phyloP scores from a whole-genome alignment of 2,329 filamentous ascomycete species.

The Ascocoryne sarcoides region DNA sequence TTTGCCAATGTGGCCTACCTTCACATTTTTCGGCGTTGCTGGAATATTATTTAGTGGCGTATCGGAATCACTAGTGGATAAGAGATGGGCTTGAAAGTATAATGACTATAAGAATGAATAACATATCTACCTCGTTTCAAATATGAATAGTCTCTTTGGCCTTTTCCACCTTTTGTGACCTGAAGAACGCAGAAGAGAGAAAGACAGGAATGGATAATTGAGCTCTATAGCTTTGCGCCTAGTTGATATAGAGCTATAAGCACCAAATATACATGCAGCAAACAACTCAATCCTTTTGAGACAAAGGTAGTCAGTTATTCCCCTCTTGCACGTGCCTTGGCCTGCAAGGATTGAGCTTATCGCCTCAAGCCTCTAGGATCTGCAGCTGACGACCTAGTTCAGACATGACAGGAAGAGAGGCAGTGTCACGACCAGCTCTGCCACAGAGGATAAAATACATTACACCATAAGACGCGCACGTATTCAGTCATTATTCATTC shows the following conservation, averaged over 20 bases:
- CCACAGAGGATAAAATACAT: neutral
- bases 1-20: neutral
- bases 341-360: neutral
- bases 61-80: too few relatives aligned
- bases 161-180: neutral
- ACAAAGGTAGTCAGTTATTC: too few relatives aligned
- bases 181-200: neutral
- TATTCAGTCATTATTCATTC: neutral
- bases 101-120: neutral
- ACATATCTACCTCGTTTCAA: neutral
- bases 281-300: too few relatives aligned
- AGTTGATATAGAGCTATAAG: too few relatives aligned
- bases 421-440: neutral
- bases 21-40: neutral
- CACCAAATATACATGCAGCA: too few relatives aligned
- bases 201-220: too few relatives aligned
- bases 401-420: neutral
- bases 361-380: neutral
- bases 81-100: neutral
- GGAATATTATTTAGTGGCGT: neutral
- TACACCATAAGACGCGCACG: neutral
- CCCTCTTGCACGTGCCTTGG: too few relatives aligned
- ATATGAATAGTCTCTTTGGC: neutral
- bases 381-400: neutral
- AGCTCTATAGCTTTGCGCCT: too few relatives aligned